A percentile compares a stretch with the other conserved stretches of the same genome.
Evolutionary conservation across 345 rosid genomes (phyloP).

Genomic region (Salix udensis): DNA sequence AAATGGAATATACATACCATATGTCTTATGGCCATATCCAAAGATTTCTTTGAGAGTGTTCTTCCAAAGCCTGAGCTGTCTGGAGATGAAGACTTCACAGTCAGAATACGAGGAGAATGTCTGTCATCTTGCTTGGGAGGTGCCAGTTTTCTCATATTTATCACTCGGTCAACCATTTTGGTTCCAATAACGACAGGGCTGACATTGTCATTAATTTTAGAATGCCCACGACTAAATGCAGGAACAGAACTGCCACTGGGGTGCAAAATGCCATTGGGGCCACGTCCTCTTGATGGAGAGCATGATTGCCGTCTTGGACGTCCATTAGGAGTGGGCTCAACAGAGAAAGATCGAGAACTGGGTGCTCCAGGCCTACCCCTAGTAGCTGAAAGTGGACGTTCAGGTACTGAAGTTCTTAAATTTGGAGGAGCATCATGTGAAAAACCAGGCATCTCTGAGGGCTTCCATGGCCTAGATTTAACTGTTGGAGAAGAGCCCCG

Average conservation of each 20-base stretch:
- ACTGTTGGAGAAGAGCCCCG: constrained; percentile 72
- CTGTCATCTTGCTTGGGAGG: constrained; percentile 81
- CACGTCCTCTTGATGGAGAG: constrained; percentile 92
- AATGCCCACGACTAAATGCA: constrained; percentile 58
- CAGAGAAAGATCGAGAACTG: constrained; percentile 76
- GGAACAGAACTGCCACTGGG: constrained; percentile 92
- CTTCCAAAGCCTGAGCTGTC: constrained; percentile 93
- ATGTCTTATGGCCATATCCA: constrained; percentile 98
- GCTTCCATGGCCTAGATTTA: constrained; percentile 92
- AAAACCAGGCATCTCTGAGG: constrained; percentile 98
- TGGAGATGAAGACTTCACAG: constrained; percentile 83
- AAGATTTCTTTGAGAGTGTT: constrained; percentile 89
- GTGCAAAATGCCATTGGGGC: constrained; percentile 50
- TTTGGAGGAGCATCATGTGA: constrained; percentile 95
- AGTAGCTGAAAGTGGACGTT: constrained; percentile 86
- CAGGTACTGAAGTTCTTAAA: constrained; percentile 79
- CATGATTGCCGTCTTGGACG: constrained; percentile 87
- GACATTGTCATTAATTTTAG: constrained; percentile 65
- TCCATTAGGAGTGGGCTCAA: constrained; percentile 65
- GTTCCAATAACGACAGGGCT: constrained; percentile 85
- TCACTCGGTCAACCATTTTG: constrained; percentile 94
- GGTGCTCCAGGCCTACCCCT: constrained; percentile 98
- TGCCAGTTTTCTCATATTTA: constrained; percentile 83
- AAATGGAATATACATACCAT: constrained; percentile 59
- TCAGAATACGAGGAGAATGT: constrained; percentile 68